Conservation (phyloP, 2,329 filamentous ascomycete genomes). For the Fusarium sp. region DNA sequence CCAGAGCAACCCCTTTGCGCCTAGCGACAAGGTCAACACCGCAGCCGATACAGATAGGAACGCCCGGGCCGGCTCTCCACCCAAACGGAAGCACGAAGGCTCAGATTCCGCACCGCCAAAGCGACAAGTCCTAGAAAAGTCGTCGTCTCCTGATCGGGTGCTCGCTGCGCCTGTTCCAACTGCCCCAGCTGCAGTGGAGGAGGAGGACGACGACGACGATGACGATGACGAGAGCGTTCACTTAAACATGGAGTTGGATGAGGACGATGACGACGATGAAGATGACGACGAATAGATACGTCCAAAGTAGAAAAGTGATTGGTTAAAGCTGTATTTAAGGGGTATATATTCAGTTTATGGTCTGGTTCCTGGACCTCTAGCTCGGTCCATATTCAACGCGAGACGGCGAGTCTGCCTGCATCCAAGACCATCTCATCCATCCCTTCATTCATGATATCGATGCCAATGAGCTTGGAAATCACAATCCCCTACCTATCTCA, state of each 20-base stretch:
- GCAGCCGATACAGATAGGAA: conserved; percentile 26
- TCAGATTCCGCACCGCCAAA: conserved; percentile 52
- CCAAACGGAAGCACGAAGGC: conserved; percentile 57
- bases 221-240: conserved; percentile 68
- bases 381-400: conserved; percentile 29
- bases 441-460: neutral
- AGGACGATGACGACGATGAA: conserved; percentile 59
- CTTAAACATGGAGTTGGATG: conserved; percentile 70
- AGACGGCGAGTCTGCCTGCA: conserved; percentile 32
- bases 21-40: conserved; percentile 36
- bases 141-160: conserved; percentile 34
- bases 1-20: conserved; percentile 53
- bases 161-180: conserved; percentile 28
- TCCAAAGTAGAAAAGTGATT: conserved; percentile 14
- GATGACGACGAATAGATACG: conserved; percentile 36
- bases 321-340: conserved; percentile 22
- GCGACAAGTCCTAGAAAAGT: conserved; percentile 54
- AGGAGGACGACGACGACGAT: conserved; percentile 41
- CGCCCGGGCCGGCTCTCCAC: conserved; percentile 43
- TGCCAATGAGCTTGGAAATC: neutral
- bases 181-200: conserved; percentile 36
- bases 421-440: conserved; percentile 13
- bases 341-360: conserved; percentile 34
- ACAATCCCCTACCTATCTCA: conserved; percentile 8
- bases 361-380: conserved; percentile 33